These are phyloP conservation scores for Phoenix roebelenii DNA, from an alignment of 176 grass and related monocot species.

Conservation along the genomic window DNA sequence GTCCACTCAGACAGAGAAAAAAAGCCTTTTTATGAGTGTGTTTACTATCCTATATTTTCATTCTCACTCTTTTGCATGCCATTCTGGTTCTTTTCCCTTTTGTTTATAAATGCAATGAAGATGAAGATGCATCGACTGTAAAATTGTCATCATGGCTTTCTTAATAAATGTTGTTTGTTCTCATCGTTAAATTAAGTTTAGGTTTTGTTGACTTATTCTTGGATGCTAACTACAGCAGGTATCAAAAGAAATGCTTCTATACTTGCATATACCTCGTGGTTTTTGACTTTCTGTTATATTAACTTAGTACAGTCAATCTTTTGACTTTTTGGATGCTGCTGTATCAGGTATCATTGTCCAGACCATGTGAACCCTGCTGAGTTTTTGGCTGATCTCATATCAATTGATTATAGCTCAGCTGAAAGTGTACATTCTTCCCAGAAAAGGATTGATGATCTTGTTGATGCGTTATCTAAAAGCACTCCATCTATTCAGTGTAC, in stretches of 20 bases:
- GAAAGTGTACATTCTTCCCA: constrained; percentile 59
- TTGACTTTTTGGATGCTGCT: background rate
- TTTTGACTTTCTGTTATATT: background rate
- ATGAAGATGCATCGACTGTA: too few relatives aligned
- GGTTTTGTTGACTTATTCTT: too few relatives aligned
- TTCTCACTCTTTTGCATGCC: too few relatives aligned
- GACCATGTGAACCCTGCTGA: constrained; percentile 97
- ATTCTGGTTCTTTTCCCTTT: too few relatives aligned
- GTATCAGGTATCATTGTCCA: constrained; percentile 63
- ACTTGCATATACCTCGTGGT: background rate
- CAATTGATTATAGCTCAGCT: constrained; percentile 74
- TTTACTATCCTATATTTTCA: too few relatives aligned
- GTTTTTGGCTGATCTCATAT: constrained; percentile 97
- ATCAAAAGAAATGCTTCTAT: background rate
- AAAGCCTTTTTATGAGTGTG: too few relatives aligned
- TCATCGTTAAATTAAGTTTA: too few relatives aligned
- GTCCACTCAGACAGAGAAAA: too few relatives aligned
- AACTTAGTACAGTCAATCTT: background rate
- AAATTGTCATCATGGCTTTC: too few relatives aligned
- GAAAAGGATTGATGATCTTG: constrained; percentile 67
- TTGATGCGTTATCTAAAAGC: constrained; percentile 64
- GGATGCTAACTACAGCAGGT: too few relatives aligned
- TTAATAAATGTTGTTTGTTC: too few relatives aligned
- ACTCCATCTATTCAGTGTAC: constrained; percentile 27
- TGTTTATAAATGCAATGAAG: too few relatives aligned